These are phyloP conservation scores for Arthrocladium fulminans DNA, from an alignment of 2,329 filamentous ascomycete species.

Conservation along the genomic window DNA sequence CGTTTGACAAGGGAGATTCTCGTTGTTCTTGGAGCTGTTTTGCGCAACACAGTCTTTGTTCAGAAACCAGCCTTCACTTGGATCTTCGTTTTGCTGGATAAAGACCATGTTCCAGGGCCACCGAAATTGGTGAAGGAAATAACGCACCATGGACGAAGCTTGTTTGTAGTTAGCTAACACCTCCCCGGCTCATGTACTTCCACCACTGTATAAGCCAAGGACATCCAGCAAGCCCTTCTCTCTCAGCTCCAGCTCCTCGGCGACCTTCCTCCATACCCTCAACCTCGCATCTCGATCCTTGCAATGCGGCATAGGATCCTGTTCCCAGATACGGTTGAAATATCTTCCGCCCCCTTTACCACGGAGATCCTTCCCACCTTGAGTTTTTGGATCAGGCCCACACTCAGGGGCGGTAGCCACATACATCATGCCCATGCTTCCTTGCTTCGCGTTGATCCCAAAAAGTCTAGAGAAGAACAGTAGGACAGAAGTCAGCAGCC, in stretches of 20 bases:
- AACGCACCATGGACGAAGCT: too few relatives aligned
- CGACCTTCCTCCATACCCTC: constrained; percentile 7
- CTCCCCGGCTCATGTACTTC: neutral
- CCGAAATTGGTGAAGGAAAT: too few relatives aligned
- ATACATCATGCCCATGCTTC: constrained; percentile 7
- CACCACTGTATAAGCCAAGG: constrained; percentile 6
- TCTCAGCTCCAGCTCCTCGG: constrained; percentile 4
- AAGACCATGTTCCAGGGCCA: too few relatives aligned
- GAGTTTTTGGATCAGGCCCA: constrained; percentile 2
- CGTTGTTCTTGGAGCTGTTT: too few relatives aligned
- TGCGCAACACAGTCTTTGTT: too few relatives aligned
- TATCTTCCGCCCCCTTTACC: constrained; percentile 6
- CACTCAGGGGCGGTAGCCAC: constrained; percentile 6
- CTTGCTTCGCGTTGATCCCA: constrained; percentile 4
- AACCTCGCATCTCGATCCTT: constrained; percentile 2
- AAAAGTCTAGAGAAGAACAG: neutral
- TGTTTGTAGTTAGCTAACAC: too few relatives aligned
- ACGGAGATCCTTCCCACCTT: neutral
- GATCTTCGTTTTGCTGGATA: too few relatives aligned
- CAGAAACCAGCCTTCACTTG: too few relatives aligned
- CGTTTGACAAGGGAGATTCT: too few relatives aligned
- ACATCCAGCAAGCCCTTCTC: constrained; percentile 6
- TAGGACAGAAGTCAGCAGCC: constrained; percentile 1
- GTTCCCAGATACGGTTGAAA: constrained; percentile 7
- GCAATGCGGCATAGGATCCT: constrained; percentile 8